Evolutionary conservation across 768 basidiomycete genomes (phyloP), one percentile per base, ranked within the genome.

Genomic region (Boletus tylopilopsis): DNA sequence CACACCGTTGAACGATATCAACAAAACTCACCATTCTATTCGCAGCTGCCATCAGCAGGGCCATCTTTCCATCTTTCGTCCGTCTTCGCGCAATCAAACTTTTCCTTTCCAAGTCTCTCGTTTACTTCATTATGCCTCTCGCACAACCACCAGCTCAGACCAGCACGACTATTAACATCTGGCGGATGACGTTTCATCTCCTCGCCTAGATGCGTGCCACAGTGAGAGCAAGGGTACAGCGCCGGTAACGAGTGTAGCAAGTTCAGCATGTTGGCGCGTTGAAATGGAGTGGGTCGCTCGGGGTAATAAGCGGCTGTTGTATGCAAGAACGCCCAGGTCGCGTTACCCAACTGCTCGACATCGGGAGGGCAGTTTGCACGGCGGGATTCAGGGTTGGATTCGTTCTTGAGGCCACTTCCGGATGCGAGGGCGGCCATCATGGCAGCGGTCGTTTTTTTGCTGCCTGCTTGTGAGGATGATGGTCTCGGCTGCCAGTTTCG

Each of bases 281-380:
- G 91, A 6, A 73, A 71, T 1, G 82, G 75, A 0, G 85, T 81
- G 1, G 95, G 91, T 15, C 72, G 69, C n/a, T 85, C 81, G 23
- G 95, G 94, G 70, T 94, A 98, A 69, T 97, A 96, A 19, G 95
- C 92, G 0, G 94, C 94, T 6, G 95, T 87, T 9, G 93, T 85
- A 63, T 97, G 95, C 27, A 98, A 76, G 78, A 98, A 98, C 15
- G 93, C 87, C 95, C 95, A 97, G 2, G 95, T 95, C 38, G 94
- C 87, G 42, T 84, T 82, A 2, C 95, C 95, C 42, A 98, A 84
- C 50, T 82, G 76, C 63, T 94, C 91, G 38, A 85, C 85, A 68
- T 97, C 94, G 0, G 94, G 85, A 12, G 95, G 95, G 64, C 95
- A 98, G 48, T 88, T 75, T 5, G 73, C 70, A 2, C 80, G 79